Evolutionary conservation across 169 alveolate species (phyloP), one percentile per base, ranked within the genome.

Genomic region (Amoebophrya sp.): DNA sequence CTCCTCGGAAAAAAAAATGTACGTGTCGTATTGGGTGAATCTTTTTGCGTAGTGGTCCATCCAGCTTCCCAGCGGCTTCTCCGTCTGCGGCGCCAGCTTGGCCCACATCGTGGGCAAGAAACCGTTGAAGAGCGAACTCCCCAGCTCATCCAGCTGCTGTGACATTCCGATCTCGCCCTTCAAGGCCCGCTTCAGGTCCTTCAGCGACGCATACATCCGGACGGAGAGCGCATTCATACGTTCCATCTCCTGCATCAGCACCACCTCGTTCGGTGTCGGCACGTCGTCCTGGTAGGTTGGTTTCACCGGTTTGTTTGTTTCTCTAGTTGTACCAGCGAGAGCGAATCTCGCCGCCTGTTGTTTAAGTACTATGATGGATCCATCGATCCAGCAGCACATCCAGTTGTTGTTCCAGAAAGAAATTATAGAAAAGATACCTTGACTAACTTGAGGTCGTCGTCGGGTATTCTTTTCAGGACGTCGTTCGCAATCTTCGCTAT

Each of bases 141-240:
- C 95, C 5, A 97, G 93, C 40, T 95, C 97, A 91, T 97, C 97
- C 38, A 97, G 96, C 78, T 96, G 98, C 89, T 94, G 94, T 89
- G 97, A 95, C 98, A 97, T 96, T 92, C 98, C 99, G 88, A 97
- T 97, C 93, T 97, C 98, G 88, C 99, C 99, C 90, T 96, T 95
- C 48, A 97, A 94, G 18, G 99, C 98, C 67, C 98, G 95, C 87
- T 94, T 95, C 88, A 97, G 94, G 91, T 97, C 97, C 43, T 90
- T 41, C 18, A 7, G 69, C 38, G 70, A 41, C 39, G 15, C 26
- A 40, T 88, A 88, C 41, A 88, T n/a, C 69, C 41, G 45, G 41
- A 0, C 16, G n/a, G n/a, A n/a, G n/a, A n/a, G n/a, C n/a, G 42
- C 89, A 16, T 90, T 0, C 89, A 26, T 29, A 26, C 40, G 40